Base-by-base conservation (phyloP, 768 basidiomycete species). In the Arthromyces matolae region DNA sequence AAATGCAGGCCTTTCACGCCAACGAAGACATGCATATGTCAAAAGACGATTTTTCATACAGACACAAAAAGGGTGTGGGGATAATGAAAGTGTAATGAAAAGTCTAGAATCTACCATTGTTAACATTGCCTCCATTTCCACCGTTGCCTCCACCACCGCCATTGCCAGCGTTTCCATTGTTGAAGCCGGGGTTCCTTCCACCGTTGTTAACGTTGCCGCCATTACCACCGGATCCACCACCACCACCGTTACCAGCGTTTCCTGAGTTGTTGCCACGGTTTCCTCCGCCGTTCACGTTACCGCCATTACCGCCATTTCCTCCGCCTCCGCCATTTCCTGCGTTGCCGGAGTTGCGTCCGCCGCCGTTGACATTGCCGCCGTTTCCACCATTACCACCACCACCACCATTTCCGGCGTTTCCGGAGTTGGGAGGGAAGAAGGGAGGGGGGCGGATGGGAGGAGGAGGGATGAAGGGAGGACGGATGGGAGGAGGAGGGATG, bases 211-310 rank as follows among this genome's bases (percentile, higher is more conserved):
- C 8, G 19, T 42, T 49, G 2, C 47, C 47, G 3, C 40, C 39
- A 9, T 16, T 31, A 3, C 47, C 41, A 19, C 42, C 42, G 14
- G 28, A 20, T 3, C 28, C 42, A 19, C 29, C 29, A 3, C 42
- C 42, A n/a, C 42, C 42, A 22, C 40, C 40, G 40, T 42, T 42
- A 3, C 40, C 40, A 42, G 40, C 40, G 25, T 42, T 42, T 24
- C 40, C 40, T 5, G 40, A 16, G 40, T 42, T 29, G 14, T 16
- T 5, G 9, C 40, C 40, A 42, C 19, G 9, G 22, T n/a, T n/a
- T n/a, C n/a, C n/a, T n/a, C 40, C 40, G 10, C 24, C 40, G 19
- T 42, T 42, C 8, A 42, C 40, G 25, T 42, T 42, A 16, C 40
- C 40, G 13, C 40, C 40, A 19, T 42, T 42, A 20, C 42, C 42